Evolutionary conservation across 192 early-diverging fungal species (phyloP), one percentile per base, ranked within the genome.

Genomic region (Coemansia sp.): DNA sequence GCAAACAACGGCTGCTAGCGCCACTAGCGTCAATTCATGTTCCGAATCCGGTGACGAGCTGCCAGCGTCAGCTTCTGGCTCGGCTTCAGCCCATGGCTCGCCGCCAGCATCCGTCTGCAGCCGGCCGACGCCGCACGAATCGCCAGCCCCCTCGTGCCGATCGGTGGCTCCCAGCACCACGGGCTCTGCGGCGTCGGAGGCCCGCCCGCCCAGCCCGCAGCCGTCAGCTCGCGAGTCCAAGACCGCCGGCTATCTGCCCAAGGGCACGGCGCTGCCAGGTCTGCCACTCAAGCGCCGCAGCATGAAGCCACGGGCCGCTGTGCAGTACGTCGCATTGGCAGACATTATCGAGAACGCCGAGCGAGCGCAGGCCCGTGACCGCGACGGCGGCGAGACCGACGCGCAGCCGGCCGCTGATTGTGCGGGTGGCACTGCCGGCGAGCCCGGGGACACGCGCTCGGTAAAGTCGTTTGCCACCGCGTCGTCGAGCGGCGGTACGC

Each of bases 301-400:
- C 17, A 10, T 28, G 4, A 49, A 50, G 40, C n/a, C 60, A 23
- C 70, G 70, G 10, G 51, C 60, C 9, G 60, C 64, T 1, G 70
- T 74, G 31, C 64, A 67, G 54, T 74, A 74, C 30, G 25, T 74
- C 11, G 60, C 70, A 0, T 29, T 74, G 12, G 70, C 51, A 2
- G 70, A 74, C 10, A 74, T 74, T 21, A 49, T 55, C 7, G 70
- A 74, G 17, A 66, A 44, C 12, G 54, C 60, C 28, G 56, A 67
- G 48, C 59, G 56, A 8, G 56, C 60, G 2, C 38, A 51, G 42
- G 53, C 41, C 9, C 27, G 14, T 6, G 52, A 27, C 5, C 19
- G 38, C 27, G 62, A 61, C 17, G 35, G 11, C 20, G 31, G 45
- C 28, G 52, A 21, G 3, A 19, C 14, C 7, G 36, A 58, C 22